A percentile compares a stretch with the other conserved stretches of the same genome.
Evolutionary conservation across 345 rosid genomes (phyloP).

Genomic region (Pistacia integerrima): DNA sequence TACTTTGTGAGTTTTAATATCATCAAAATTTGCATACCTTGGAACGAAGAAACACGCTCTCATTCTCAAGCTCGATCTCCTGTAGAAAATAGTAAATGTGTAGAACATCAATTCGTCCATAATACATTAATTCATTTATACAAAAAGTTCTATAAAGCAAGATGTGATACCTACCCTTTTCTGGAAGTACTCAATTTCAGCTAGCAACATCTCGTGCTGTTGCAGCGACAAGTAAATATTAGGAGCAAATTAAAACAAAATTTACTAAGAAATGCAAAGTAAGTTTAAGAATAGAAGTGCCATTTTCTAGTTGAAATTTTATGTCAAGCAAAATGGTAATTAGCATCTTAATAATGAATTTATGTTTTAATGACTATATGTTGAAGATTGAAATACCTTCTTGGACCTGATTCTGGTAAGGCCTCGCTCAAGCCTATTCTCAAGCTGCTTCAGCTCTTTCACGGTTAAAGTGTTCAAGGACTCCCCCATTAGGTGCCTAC

Average conservation of each 20-base stretch:
- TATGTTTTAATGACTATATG: no score
- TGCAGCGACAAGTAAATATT: slow-evolving; percentile 11
- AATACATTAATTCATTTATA: background rate
- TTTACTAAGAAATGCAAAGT: no score
- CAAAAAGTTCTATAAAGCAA: background rate
- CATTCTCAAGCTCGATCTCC: slow-evolving; percentile 95
- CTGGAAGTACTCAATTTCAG: slow-evolving; percentile 87
- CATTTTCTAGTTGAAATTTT: no score
- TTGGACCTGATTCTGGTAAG: slow-evolving; percentile 90
- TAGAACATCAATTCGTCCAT: background rate
- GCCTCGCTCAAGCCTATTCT: slow-evolving; percentile 94
- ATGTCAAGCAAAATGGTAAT: no score
- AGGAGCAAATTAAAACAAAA: background rate
- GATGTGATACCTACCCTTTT: slow-evolving; percentile 60
- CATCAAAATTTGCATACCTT: slow-evolving; percentile 48
- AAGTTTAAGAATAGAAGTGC: no score
- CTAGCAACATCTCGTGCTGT: slow-evolving; percentile 95
- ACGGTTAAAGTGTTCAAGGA: slow-evolving; percentile 73
- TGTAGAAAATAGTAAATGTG: slow-evolving; percentile 6
- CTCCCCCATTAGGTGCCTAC: slow-evolving; percentile 96
- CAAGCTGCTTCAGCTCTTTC: slow-evolving; percentile 95
- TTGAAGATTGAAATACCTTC: slow-evolving; percentile 50
- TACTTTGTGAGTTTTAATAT: no score
- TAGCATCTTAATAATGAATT: no score
- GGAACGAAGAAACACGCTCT: slow-evolving; percentile 71